Evolutionary conservation across 345 rosid genomes (phyloP), one percentile per base, ranked within the genome.

Genomic region (Aquilaria malaccensis): DNA sequence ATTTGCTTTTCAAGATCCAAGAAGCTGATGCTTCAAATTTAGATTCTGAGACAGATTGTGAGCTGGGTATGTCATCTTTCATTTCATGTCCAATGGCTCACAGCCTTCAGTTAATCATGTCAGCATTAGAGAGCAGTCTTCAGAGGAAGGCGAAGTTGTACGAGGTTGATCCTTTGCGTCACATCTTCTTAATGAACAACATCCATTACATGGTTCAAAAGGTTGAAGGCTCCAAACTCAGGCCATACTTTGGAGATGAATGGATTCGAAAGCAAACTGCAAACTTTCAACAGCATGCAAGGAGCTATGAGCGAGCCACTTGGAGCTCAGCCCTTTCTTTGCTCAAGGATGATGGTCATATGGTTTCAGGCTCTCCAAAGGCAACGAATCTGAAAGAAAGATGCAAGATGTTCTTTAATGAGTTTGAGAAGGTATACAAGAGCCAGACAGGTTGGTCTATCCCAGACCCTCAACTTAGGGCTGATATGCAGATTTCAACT

Each of bases 261-360:
- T 92, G 98, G 98, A 80, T 88, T 70, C 73, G 88, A 30, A 86
- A 78, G 72, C 88, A 82, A 56, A 82, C 61, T 0, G 95, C 74
- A 2, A 80, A 73, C 54, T 79, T 77, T 72, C 92, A 79, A 74
- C 85, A 73, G 60, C 69, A 76, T 43, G 96, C 86, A 30, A 86
- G 75, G 10, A 66, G 72, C 76, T 89, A 89, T 50, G 79, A 76
- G 64, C 74, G 91, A 67, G 66, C 81, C 53, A 79, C 96, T 10
- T 86, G 98, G 98, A 69, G 89, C 68, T 66, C 82, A 2, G 69
- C 79, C 1, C 73, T 89, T 9, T 67, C 85, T 61, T 63, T 71
- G 60, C 77, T 86, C 56, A 81, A 62, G 50, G 82, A 78, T 4
- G 68, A 74, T 56, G 69, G 79, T 13, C 63, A 37, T 33, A 52